These are phyloP conservation scores for Candida ipomoeae DNA, from an alignment of 805 yeast species.

Conservation along the genomic window DNA sequence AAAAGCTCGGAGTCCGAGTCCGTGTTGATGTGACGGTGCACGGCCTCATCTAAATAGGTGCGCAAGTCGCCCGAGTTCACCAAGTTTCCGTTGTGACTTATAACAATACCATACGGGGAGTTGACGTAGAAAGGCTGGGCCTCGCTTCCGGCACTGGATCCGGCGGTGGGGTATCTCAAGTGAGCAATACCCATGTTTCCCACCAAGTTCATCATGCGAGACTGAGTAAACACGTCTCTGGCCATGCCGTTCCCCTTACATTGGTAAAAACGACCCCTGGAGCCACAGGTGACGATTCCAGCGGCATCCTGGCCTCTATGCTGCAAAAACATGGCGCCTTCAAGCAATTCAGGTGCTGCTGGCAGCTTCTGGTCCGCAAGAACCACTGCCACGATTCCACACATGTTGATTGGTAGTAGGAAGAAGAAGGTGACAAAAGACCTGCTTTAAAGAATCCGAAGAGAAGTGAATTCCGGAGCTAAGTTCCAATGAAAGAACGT, in stretches of 20 bases:
- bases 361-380: conserved; percentile 66
- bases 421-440: background rate
- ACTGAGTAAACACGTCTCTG: conserved; percentile 88
- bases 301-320: conserved; percentile 99
- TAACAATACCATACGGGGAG: conserved; percentile 88
- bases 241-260: conserved; percentile 99
- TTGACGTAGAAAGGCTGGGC: conserved; percentile 99
- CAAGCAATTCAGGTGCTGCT: conserved; percentile 88
- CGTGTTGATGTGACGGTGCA: conserved; percentile 95
- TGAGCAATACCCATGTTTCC: conserved; percentile 97
- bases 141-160: conserved; percentile 90
- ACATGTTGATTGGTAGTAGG: conserved; percentile 52
- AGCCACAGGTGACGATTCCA: conserved; percentile 96
- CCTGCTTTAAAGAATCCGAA: background rate
- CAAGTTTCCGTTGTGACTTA: conserved; percentile 92
- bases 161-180: conserved; percentile 95
- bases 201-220: conserved; percentile 69
- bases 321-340: conserved; percentile 88
- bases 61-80: conserved; percentile 79
- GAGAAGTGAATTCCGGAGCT: background rate
- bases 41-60: conserved; percentile 82
- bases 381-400: conserved; percentile 90
- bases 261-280: conserved; percentile 89
- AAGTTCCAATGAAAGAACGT: background rate
- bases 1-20: conserved; percentile 93